These are phyloP conservation scores for Sclerospora graminicola DNA, from an alignment of 352 stramenopile genomes.

Conservation along the genomic window DNA sequence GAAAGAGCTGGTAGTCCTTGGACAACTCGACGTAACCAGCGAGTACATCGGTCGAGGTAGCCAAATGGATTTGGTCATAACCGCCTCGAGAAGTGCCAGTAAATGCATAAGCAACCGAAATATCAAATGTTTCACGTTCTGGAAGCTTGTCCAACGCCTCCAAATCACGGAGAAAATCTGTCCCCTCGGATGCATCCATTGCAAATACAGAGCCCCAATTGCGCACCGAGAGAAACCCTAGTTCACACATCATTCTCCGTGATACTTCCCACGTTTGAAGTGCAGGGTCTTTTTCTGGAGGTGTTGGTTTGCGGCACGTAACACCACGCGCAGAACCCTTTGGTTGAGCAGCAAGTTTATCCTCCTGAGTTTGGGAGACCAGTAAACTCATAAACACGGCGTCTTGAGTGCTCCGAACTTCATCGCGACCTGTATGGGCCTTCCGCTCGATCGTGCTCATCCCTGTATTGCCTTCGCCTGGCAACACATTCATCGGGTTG, in stretches of 20 bases:
- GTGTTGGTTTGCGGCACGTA: slow-evolving; percentile 28
- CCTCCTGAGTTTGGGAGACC: slow-evolving; percentile 42
- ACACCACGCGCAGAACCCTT: slow-evolving; percentile 11
- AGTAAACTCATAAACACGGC: slow-evolving; percentile 61
- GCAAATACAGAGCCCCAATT: slow-evolving; percentile 80
- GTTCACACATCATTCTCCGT: slow-evolving; percentile 72
- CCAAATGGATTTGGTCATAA: slow-evolving; percentile 66
- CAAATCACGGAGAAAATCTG: slow-evolving; percentile 51
- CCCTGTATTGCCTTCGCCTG: slow-evolving; percentile 63
- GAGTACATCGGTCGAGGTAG: slow-evolving; percentile 37
- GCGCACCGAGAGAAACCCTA: slow-evolving; percentile 73
- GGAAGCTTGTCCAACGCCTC: slow-evolving; percentile 65
- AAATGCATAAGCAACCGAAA: slow-evolving; percentile 63
- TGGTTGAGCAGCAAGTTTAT: slow-evolving; percentile 22
- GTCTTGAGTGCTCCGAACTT: slow-evolving; percentile 45
- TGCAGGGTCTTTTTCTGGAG: slow-evolving; percentile 39
- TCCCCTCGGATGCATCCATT: slow-evolving; percentile 42
- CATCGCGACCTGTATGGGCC: slow-evolving; percentile 37
- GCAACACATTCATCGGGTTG: slow-evolving; percentile 23
- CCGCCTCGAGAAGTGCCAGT: slow-evolving; percentile 57
- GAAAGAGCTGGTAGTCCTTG: slow-evolving; percentile 64
- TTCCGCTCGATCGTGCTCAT: slow-evolving; percentile 63
- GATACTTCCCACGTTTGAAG: slow-evolving; percentile 68
- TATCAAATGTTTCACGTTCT: slow-evolving; percentile 74
- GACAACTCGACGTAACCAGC: slow-evolving; percentile 32